Base-by-base conservation (phyloP, 257 asterid species). In the Anisodus tanguticus region DNA sequence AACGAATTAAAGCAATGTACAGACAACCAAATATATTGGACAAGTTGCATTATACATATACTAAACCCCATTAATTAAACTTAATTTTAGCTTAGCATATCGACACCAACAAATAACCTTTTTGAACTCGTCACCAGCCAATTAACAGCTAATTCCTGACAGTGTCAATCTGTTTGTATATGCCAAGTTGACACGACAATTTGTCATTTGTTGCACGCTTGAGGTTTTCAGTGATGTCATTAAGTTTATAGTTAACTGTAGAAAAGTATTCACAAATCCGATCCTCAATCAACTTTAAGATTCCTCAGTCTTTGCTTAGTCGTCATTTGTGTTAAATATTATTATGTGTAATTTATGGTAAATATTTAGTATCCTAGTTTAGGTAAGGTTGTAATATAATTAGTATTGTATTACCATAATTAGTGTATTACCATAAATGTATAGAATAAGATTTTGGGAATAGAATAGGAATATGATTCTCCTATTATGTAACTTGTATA, bases 61-160 rank as follows among this genome's bases (percentile, higher is more conserved):
- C 39, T 51, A 76, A 76, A 6, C 6, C 51, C 26, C 63, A 76
- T 17, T 22, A 51, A 26, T 51, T 12, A 41, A 31, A 41, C 45
- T 6, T 49, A 51, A 53, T 76, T 72, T 7, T 22, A 35, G 45
- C 17, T 76, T 22, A 54, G 13, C 13, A 74, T 77, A 7, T 6
- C 22, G 37, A 31, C 31, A 31, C 49, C 66, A 53, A 53, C 66
- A 77, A 77, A 15, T 15, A 15, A 11, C 16, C 31, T 1, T 77
- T 77, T 53, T 13, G n/a, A 13, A 77, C 26, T 77, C 49, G 16
- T 31, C 66, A 53, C 49, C 64, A 53, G 26, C 51, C 51, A 45
- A 77, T 53, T 26, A 77, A 26, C 82, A 77, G 15, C 82, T 77
- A 77, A 77, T 13, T 53, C 7, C 45, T 76, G 64, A 13, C 13